Evolutionary conservation across 257 asterid species (phyloP).

Genomic region (Verbena officinalis): DNA sequence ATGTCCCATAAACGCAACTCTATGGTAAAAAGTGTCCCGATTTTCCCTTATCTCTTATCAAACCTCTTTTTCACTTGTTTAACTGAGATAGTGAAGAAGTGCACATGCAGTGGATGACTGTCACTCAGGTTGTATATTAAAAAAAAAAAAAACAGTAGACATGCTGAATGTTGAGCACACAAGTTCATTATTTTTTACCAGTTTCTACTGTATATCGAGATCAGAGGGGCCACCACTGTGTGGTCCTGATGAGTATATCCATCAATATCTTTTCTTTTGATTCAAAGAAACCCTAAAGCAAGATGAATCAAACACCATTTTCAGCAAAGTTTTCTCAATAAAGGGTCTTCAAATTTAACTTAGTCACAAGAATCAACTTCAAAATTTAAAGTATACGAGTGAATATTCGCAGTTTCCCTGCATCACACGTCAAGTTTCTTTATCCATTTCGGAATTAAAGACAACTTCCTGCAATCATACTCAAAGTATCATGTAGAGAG

Average conservation of each 20-base stretch:
- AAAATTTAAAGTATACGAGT: constrained; percentile 2
- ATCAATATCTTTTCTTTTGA: not conserved
- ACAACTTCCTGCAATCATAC: constrained; percentile 34
- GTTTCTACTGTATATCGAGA: not conserved
- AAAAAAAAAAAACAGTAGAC: not conserved
- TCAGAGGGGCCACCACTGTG: constrained; percentile 15
- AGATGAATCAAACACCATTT: not conserved
- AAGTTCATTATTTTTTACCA: no score
- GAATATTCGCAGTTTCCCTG: constrained; percentile 22
- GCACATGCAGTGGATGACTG: not conserved
- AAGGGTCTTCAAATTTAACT: not conserved
- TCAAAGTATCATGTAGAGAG: constrained; percentile 37
- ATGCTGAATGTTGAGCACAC: constrained; percentile 5
- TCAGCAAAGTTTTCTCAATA: not conserved
- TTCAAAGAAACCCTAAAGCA: constrained; percentile 28
- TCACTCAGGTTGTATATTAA: not conserved
- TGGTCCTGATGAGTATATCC: constrained; percentile 30
- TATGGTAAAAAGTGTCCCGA: no score
- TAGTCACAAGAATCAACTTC: not conserved
- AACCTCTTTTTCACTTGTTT: no score
- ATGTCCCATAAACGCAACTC: no score
- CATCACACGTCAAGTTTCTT: constrained; percentile 24
- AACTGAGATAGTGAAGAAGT: no score
- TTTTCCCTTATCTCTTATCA: no score
- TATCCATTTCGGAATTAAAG: constrained; percentile 20